Conservation (phyloP, 2,329 filamentous ascomycete species). For the Hypocrella siamensis region DNA sequence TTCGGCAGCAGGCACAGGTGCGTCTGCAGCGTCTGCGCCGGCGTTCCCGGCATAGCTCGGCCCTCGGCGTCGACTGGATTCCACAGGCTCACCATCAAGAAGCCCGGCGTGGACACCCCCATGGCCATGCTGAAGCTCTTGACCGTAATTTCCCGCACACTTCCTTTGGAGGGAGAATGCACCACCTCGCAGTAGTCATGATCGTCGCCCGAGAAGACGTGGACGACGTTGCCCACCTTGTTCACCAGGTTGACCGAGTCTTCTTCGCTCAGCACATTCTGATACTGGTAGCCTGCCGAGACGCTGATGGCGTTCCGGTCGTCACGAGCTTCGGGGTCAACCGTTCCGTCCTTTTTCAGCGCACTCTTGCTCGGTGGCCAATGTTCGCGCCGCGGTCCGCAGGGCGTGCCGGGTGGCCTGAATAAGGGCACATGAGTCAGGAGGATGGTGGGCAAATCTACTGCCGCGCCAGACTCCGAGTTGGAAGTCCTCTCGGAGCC, state of each 20-base stretch:
- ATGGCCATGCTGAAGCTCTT: conserved; percentile 95
- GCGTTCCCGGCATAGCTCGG: conserved; percentile 26
- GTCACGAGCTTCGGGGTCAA: conserved; percentile 8
- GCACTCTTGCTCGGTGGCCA: conserved; percentile 52
- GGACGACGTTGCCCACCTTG: conserved; percentile 64
- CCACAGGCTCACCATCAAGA: conserved; percentile 78
- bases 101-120: conserved; percentile 78
- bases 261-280: conserved; percentile 71
- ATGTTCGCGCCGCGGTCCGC: conserved; percentile 72
- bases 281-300: conserved; percentile 77
- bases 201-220: conserved; percentile 90
- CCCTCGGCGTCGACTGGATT: conserved; percentile 63
- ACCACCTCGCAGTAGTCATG: conserved; percentile 93
- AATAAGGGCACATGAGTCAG: conserved; percentile 87
- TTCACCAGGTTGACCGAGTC: conserved; percentile 64
- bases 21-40: conserved; percentile 57
- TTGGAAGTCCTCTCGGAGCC: conserved; percentile 16
- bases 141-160: conserved; percentile 73
- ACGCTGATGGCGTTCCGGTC: conserved; percentile 66
- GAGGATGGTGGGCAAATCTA: conserved; percentile 73
- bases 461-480: conserved; percentile 26
- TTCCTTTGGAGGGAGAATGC: conserved; percentile 53
- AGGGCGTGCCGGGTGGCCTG: conserved; percentile 66
- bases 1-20: conserved; percentile 84
- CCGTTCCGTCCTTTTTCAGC: conserved; percentile 33